Base-by-base conservation (phyloP, 164 flowering plant species). In the Sedum album region DNA sequence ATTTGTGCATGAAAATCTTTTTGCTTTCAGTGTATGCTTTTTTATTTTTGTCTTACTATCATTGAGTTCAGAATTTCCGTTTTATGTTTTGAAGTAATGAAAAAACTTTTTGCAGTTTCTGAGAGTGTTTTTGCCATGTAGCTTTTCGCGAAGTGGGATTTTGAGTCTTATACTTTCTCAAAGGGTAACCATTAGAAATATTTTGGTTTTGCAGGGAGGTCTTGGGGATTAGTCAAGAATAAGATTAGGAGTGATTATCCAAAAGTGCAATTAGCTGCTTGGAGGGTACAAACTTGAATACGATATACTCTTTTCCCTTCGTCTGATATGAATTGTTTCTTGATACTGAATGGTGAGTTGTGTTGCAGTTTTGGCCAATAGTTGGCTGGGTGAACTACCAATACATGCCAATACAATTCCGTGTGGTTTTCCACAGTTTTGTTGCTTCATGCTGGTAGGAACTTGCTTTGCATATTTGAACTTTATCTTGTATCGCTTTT, bases 311-410 rank as follows among this genome's bases (percentile, higher is more conserved):
- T 14, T 44, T 41, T 33, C 28, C 23, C 42, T 66, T n/a, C 60
- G 48, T 28, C 9, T 70, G 49, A 20, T n/a, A 21, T n/a, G 21
- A 41, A 26, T n/a, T 41, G 11, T 64, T 35, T 55, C 61, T 10
- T 61, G 42, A 68, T 33, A 14, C 31, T 65, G 8, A 65, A 15
- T n/a, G 26, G 33, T 62, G 66, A 31, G 68, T 41, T 41, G 11
- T 28, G 55, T 69, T 78, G 80, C 88, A 88, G 93, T 83, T 89
- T 73, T 85, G 89, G 93, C 96, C 96, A n/a, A 72, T 86, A 1
- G 83, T 89, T 66, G 88, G 83, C 60, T 86, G 86, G 89, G 77
- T 89, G 71, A 89, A 89, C 69, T 82, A 89, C 77, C 86, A 83
- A 60, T 90, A 88, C 48, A 76, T 90, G 86, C 96, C 93, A 55